A percentile compares a stretch with the other conserved stretches of the same genome.
Evolutionary conservation across 805 yeast genomes (phyloP).

Genomic region (Yamadazyma phyllophila): DNA sequence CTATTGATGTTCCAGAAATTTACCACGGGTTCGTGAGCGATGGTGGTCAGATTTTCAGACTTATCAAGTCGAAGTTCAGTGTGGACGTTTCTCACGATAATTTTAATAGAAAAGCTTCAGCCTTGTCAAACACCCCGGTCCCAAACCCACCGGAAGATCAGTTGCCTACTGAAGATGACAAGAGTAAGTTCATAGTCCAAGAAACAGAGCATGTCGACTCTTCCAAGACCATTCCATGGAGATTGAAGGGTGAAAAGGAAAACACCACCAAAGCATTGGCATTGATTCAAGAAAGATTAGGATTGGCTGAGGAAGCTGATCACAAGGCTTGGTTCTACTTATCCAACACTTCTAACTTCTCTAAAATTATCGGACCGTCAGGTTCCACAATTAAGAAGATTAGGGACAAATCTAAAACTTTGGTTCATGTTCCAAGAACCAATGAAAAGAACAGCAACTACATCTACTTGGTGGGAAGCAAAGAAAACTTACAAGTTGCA

Average conservation of each 20-base stretch:
- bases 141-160: slow-evolving; percentile 50
- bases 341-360: slow-evolving; percentile 49
- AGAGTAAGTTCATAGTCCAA: slow-evolving; percentile 47
- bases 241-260: slow-evolving; percentile 54
- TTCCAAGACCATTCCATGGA: slow-evolving; percentile 56
- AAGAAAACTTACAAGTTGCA: slow-evolving; percentile 46
- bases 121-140: slow-evolving; percentile 42
- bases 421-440: slow-evolving; percentile 62
- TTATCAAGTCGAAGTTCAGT: slow-evolving; percentile 48
- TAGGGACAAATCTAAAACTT: slow-evolving; percentile 56
- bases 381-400: slow-evolving; percentile 65
- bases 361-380: slow-evolving; percentile 71
- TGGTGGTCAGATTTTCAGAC: slow-evolving; percentile 61
- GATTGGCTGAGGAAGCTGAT: slow-evolving; percentile 44
- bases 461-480: slow-evolving; percentile 59
- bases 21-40: slow-evolving; percentile 63
- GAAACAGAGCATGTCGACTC: slow-evolving; percentile 19
- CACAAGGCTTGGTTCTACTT: slow-evolving; percentile 63
- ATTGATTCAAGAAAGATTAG: slow-evolving; percentile 49
- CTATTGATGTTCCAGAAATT: slow-evolving; percentile 55
- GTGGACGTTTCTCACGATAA: slow-evolving; percentile 63
- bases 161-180: slow-evolving; percentile 37
- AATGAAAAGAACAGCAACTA: slow-evolving; percentile 51
- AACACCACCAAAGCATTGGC: slow-evolving; percentile 52
- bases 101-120: slow-evolving; percentile 47